Percentiles rank a stretch among this genome's conserved stretches.
Evolutionary conservation across 371 early-diverging fungal species (phyloP).

Genomic region (Rhizopus microsporus): DNA sequence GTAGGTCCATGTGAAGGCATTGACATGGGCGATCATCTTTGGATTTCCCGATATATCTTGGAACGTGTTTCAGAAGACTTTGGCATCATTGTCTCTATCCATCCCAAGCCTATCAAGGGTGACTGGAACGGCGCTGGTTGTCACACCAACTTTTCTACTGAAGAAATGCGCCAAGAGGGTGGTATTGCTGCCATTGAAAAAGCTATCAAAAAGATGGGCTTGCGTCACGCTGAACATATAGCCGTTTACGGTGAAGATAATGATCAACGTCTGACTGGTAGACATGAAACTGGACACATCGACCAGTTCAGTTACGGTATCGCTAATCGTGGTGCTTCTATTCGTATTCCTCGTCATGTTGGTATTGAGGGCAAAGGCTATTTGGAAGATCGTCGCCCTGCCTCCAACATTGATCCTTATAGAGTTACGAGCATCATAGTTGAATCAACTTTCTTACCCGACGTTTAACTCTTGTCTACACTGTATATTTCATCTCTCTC

Average conservation of each 20-base stretch:
- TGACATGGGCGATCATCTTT: slow-evolving; percentile 57
- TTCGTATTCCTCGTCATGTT: slow-evolving; percentile 67
- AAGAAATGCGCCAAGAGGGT: slow-evolving; percentile 60
- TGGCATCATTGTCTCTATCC: slow-evolving; percentile 55
- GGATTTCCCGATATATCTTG: slow-evolving; percentile 59
- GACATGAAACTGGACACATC: slow-evolving; percentile 64
- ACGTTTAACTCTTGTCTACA: too few species aligned
- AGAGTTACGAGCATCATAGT: slow-evolving; percentile 60
- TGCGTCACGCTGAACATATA: slow-evolving; percentile 59
- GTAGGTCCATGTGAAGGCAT: slow-evolving; percentile 66
- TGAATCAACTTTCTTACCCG: slow-evolving; percentile 45
- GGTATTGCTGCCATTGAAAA: slow-evolving; percentile 58
- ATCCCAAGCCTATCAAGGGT: slow-evolving; percentile 61
- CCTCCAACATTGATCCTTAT: slow-evolving; percentile 62
- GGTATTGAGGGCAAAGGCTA: slow-evolving; percentile 64
- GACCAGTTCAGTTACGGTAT: slow-evolving; percentile 59
- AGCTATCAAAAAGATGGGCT: slow-evolving; percentile 55
- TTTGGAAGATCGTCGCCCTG: slow-evolving; percentile 55
- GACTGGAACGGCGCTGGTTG: slow-evolving; percentile 64
- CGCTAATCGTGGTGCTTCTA: slow-evolving; percentile 69
- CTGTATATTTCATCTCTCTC: too few species aligned
- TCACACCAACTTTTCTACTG: slow-evolving; percentile 60
- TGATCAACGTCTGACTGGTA: slow-evolving; percentile 62
- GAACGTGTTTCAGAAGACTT: slow-evolving; percentile 65
- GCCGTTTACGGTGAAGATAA: slow-evolving; percentile 69